These are phyloP conservation scores for Lindgomyces ingoldianus DNA, from an alignment of 495 filamentous ascomycete genomes.

Conservation along the genomic window DNA sequence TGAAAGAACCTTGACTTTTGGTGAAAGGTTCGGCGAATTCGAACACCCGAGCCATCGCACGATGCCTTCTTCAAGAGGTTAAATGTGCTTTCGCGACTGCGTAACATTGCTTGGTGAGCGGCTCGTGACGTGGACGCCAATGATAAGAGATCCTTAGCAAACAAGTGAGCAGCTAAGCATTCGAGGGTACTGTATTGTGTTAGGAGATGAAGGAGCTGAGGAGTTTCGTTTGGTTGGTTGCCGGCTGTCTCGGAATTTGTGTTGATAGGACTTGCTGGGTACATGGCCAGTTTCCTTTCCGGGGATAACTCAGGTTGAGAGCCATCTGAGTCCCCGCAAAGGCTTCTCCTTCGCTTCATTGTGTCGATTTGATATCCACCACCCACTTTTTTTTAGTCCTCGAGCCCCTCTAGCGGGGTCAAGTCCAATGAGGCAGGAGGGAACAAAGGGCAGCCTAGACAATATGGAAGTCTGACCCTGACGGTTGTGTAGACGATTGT, in stretches of 20 bases:
- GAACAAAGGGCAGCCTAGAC: no score
- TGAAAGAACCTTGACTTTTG: constrained; percentile 5
- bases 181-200: constrained; percentile 18
- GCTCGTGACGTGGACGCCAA: constrained; percentile 16
- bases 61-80: constrained; percentile 13
- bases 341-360: constrained; percentile 6
- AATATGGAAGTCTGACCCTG: no score
- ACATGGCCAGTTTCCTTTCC: not conserved
- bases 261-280: not conserved
- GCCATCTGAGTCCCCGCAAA: not conserved
- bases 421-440: no score
- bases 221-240: not conserved
- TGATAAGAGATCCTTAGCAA: constrained; percentile 17
- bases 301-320: not conserved
- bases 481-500: no score
- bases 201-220: constrained; percentile 2
- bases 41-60: constrained; percentile 22
- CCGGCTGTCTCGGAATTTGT: not conserved
- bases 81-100: constrained; percentile 1
- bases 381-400: not conserved
- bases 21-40: constrained; percentile 3
- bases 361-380: not conserved
- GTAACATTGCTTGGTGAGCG: constrained; percentile 15
- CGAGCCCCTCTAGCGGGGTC: no score
- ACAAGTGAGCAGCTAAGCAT: constrained; percentile 9